These are phyloP conservation scores for Ustilago crameri DNA, from an alignment of 1,284 basidiomycete species.

Conservation along the genomic window DNA sequence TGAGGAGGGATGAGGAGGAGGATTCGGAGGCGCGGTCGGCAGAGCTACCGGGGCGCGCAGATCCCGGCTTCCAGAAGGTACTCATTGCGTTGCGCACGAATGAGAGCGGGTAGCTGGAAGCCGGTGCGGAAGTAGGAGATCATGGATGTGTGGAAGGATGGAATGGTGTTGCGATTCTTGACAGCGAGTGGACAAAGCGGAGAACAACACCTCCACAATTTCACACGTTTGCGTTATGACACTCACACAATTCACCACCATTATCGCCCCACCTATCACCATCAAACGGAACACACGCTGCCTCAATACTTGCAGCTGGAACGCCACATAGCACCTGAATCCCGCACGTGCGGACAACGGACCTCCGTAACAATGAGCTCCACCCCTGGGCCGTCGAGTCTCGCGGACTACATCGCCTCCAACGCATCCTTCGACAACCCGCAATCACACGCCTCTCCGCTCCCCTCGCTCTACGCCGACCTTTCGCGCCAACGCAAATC, in stretches of 20 bases:
- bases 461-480: constrained; percentile 88
- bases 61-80: constrained; percentile 65
- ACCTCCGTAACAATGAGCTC: not conserved
- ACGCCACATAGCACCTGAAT: too few species aligned
- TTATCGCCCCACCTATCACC: constrained; percentile 5
- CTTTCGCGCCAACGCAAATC: constrained; percentile 83
- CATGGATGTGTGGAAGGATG: not conserved
- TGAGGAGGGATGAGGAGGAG: constrained; percentile 4
- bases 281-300: not conserved
- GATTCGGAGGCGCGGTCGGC: constrained; percentile 23
- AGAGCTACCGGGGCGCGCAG: constrained; percentile 50
- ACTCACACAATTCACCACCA: not conserved
- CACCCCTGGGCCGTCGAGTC: not conserved
- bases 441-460: constrained; percentile 49
- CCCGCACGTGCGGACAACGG: too few species aligned
- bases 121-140: constrained; percentile 1
- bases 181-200: constrained; percentile 8
- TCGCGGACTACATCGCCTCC: constrained; percentile 25
- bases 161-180: constrained; percentile 12
- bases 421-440: constrained; percentile 38
- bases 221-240: not conserved
- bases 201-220: constrained; percentile 47
- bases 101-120: not conserved
- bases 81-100: too few species aligned
- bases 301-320: too few species aligned